phyloP scores from a whole-genome alignment of 352 stramenopile genomes.

The Pythium angustatum region DNA sequence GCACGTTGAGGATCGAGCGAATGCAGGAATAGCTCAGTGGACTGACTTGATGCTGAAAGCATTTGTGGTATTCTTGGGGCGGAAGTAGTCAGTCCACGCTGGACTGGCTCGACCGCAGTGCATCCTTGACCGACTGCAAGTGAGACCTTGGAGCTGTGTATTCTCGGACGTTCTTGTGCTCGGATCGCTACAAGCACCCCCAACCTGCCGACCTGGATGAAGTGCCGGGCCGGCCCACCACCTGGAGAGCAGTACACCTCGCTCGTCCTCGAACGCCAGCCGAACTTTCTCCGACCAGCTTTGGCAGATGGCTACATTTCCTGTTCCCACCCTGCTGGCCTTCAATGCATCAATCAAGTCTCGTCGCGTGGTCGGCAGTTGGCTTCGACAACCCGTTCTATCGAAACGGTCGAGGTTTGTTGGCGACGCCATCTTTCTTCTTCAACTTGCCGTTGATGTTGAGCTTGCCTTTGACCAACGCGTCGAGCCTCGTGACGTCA shows the following conservation, averaged over 20 bases:
- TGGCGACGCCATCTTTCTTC: constrained; percentile 7
- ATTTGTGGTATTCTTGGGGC: background rate
- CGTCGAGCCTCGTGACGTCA: constrained; percentile 7
- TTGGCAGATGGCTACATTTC: too few relatives aligned
- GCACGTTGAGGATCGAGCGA: constrained; percentile 35
- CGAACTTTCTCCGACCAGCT: background rate
- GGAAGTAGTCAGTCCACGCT: background rate
- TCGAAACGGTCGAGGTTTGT: constrained; percentile 26
- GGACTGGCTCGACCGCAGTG: too few relatives aligned
- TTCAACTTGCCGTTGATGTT: constrained; percentile 2
- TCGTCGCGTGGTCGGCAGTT: too few relatives aligned
- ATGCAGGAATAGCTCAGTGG: constrained; percentile 1
- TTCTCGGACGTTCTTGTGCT: too few relatives aligned
- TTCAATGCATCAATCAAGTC: background rate
- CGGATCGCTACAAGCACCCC: too few relatives aligned
- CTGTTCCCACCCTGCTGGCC: background rate
- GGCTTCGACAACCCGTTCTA: too few relatives aligned
- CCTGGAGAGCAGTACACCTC: background rate
- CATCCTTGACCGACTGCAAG: too few relatives aligned
- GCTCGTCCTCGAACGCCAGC: background rate
- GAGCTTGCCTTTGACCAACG: background rate
- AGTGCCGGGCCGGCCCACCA: background rate
- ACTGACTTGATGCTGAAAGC: constrained; percentile 16
- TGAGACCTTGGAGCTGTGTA: background rate
- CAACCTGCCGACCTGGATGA: too few relatives aligned